Conservation (phyloP, 176 grass and related monocot species). For the Typha latifolia region DNA sequence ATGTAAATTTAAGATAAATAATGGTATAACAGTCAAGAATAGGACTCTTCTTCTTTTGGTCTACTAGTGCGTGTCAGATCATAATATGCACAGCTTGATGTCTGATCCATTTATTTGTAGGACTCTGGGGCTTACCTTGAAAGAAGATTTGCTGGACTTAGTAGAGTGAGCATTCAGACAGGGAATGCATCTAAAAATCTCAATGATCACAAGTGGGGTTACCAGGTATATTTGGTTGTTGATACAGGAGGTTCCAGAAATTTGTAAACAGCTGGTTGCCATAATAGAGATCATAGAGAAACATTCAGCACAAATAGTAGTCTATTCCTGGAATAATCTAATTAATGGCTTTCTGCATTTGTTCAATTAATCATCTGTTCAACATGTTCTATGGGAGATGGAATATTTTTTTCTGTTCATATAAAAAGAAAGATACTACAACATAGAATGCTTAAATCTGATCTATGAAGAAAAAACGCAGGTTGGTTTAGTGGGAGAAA, state of each 20-base stretch:
- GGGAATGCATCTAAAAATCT: slow-evolving; percentile 24
- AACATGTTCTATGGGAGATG: background rate
- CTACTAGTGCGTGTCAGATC: no score
- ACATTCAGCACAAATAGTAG: no score
- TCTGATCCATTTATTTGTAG: slow-evolving; percentile 35
- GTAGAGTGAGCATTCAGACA: slow-evolving; percentile 35
- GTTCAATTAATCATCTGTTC: no score
- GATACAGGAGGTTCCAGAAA: background rate
- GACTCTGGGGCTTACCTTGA: slow-evolving; percentile 62
- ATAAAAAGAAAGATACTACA: no score
- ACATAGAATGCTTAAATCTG: slow-evolving; percentile 11
- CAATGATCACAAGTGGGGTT: slow-evolving; percentile 49
- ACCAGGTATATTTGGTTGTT: slow-evolving; percentile 45
- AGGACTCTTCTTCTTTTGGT: no score
- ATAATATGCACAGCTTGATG: background rate
- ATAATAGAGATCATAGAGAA: no score
- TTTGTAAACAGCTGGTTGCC: no score
- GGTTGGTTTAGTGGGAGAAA: slow-evolving; percentile 67
- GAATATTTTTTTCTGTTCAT: background rate
- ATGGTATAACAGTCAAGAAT: no score
- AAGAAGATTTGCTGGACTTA: slow-evolving; percentile 50
- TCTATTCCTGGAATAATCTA: no score
- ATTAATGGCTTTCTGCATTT: no score
- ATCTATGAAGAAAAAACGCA: slow-evolving; percentile 26
- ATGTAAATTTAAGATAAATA: no score